Evolutionary conservation across 805 yeast species (phyloP).

Genomic region (Cyberlindnera mycetangii): DNA sequence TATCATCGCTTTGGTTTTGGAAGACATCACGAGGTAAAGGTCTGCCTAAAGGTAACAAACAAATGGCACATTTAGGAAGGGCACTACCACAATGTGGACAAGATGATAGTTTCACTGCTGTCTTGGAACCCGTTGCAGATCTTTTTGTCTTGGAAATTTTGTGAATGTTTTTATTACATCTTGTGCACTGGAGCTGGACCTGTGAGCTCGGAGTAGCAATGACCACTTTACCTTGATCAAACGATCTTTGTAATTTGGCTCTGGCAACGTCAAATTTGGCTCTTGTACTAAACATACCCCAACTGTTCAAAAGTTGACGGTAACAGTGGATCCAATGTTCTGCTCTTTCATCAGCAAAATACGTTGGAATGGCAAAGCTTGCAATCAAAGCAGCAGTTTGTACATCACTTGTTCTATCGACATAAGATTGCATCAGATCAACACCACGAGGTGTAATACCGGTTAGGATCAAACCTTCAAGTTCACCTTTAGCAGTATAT

Average conservation of each 20-base stretch:
- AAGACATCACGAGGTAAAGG: conserved; percentile 42
- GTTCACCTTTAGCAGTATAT: conserved; percentile 75
- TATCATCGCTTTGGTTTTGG: conserved; percentile 12
- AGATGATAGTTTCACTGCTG: conserved; percentile 17
- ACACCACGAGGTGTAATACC: conserved; percentile 89
- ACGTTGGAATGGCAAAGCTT: conserved; percentile 80
- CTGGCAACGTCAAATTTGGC: conserved; percentile 86
- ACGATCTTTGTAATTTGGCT: conserved; percentile 55
- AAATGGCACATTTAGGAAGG: conserved; percentile 87
- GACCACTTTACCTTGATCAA: conserved; percentile 35
- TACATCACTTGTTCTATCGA: conserved; percentile 83
- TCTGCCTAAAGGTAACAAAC: conserved; percentile 75
- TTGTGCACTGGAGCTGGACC: conserved; percentile 73
- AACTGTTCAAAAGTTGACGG: conserved; percentile 65
- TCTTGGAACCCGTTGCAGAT: conserved; percentile 1
- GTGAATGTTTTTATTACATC: conserved; percentile 74
- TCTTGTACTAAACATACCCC: conserved; percentile 74
- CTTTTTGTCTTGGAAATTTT: conserved; percentile 28
- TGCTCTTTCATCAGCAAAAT: conserved; percentile 68
- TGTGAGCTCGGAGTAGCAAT: conserved; percentile 61
- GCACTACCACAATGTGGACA: conserved; percentile 90
- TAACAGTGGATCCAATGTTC: conserved; percentile 78
- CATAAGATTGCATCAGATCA: conserved; percentile 79
- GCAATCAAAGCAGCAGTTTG: conserved; percentile 87
- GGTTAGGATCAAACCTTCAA: conserved; percentile 86